phyloP scores from a whole-genome alignment of 352 stramenopile genomes.

The Saprolegnia parasitica region DNA sequence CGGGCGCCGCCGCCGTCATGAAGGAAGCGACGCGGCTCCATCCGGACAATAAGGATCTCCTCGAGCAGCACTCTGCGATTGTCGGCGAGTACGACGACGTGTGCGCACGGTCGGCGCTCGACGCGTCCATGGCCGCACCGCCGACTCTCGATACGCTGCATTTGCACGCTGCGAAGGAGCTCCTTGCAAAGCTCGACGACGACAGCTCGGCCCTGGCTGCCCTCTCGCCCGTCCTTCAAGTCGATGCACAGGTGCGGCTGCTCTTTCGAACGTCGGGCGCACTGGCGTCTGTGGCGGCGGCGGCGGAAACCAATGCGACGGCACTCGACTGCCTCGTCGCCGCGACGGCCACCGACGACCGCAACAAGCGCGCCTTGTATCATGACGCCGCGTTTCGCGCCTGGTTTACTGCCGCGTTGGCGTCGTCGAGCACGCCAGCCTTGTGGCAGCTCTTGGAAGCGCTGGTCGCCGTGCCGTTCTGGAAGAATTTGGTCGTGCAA shows the following conservation, averaged over 20 bases:
- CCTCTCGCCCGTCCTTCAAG: constrained; percentile 55
- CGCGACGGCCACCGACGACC: constrained; percentile 1
- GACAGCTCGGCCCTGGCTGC: constrained; percentile 34
- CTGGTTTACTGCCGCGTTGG: constrained; percentile 24
- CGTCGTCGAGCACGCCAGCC: constrained; percentile 27
- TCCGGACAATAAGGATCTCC: constrained; percentile 50
- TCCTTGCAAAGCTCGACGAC: constrained; percentile 49
- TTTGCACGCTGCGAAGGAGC: constrained; percentile 42
- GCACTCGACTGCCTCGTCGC: constrained; percentile 4
- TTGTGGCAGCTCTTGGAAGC: constrained; percentile 44
- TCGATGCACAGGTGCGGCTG: constrained; percentile 39
- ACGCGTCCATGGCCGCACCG: not conserved
- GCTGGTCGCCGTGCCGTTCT: constrained; percentile 51
- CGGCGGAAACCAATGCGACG: not conserved
- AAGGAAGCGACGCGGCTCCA: constrained; percentile 38
- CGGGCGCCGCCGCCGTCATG: constrained; percentile 54
- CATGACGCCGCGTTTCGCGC: constrained; percentile 12
- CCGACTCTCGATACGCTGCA: constrained; percentile 34
- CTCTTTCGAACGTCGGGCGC: constrained; percentile 56
- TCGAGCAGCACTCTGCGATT: constrained; percentile 67
- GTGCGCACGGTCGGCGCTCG: constrained; percentile 36
- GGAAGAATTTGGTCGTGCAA: constrained; percentile 40
- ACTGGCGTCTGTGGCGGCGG: constrained; percentile 49
- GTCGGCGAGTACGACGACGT: constrained; percentile 68
- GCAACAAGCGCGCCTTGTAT: constrained; percentile 9